phyloP scores from a whole-genome alignment of 2,329 filamentous ascomycete genomes.

The Nemania sp. region DNA sequence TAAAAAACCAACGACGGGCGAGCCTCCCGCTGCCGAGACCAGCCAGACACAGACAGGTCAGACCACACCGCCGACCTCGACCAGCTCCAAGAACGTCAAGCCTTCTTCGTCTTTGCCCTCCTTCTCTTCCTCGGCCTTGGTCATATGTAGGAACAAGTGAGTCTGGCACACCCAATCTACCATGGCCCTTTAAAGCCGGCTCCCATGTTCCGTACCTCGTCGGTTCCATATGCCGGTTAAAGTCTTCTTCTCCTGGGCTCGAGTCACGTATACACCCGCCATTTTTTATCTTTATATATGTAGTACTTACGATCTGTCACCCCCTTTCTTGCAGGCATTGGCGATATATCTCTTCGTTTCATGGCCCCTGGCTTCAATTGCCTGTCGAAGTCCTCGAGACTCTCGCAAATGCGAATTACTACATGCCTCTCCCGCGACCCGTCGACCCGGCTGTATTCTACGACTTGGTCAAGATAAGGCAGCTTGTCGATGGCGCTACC shows the following conservation, averaged over 20 bases:
- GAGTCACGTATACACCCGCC: neutral
- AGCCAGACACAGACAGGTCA: conserved; percentile 13
- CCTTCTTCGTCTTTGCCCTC: conserved; percentile 26
- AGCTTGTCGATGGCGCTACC: conserved; percentile 78
- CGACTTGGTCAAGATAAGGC: conserved; percentile 81
- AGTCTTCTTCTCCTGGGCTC: neutral
- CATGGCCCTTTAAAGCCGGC: neutral
- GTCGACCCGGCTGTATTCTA: conserved; percentile 82
- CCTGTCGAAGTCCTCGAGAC: conserved; percentile 78
- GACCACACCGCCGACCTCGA: neutral
- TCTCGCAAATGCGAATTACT: conserved; percentile 79
- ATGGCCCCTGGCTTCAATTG: conserved; percentile 82
- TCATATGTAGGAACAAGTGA: conserved; percentile 72
- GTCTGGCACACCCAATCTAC: conserved; percentile 39
- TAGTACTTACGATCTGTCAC: conserved; percentile 9
- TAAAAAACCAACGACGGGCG: conserved; percentile 45
- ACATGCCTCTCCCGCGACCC: conserved; percentile 73
- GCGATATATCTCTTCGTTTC: conserved; percentile 82
- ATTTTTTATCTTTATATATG: neutral
- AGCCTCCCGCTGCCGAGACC: conserved; percentile 32
- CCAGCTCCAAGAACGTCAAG: conserved; percentile 23
- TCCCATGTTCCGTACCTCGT: neutral
- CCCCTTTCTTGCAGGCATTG: conserved; percentile 64
- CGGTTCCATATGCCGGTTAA: neutral
- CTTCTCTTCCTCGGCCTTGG: conserved; percentile 54